Evolutionary conservation across 2,329 filamentous ascomycete genomes (phyloP).

Genomic region (Setomelanomma holmii): DNA sequence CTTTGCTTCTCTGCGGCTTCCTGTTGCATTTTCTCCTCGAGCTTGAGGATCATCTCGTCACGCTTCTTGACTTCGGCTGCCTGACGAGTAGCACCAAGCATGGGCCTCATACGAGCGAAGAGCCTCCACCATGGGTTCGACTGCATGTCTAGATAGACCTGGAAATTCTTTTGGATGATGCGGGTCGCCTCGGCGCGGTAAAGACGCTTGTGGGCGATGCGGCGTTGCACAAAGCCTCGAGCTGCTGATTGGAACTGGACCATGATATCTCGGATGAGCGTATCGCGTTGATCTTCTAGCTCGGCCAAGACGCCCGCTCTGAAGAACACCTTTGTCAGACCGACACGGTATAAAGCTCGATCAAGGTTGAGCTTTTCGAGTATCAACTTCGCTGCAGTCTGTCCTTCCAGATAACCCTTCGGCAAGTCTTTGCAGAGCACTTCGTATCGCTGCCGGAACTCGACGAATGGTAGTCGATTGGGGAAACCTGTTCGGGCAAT

Average conservation of each 20-base stretch:
- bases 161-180: constrained; percentile 94
- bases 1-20: constrained; percentile 78
- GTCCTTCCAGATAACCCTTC: constrained; percentile 88
- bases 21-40: constrained; percentile 82
- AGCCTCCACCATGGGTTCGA: constrained; percentile 98
- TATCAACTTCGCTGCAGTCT: constrained; percentile 83
- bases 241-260: constrained; percentile 90
- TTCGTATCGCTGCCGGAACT: constrained; percentile 95
- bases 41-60: constrained; percentile 88
- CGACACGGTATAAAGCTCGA: constrained; percentile 85
- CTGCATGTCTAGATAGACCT: constrained; percentile 87
- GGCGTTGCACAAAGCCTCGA: constrained; percentile 85
- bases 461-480: constrained; percentile 87
- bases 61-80: constrained; percentile 93
- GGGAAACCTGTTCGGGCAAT: constrained; percentile 97
- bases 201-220: constrained; percentile 88
- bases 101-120: constrained; percentile 91
- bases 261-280: constrained; percentile 93
- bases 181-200: constrained; percentile 94
- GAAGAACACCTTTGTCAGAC: constrained; percentile 98
- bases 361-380: constrained; percentile 89
- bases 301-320: constrained; percentile 94
- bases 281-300: constrained; percentile 92
- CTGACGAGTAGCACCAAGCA: constrained; percentile 89
- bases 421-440: constrained; percentile 88